Evolutionary conservation across 192 early-diverging fungal genomes (phyloP), one percentile per base, ranked within the genome.

Genomic region (Thamnidium elegans): DNA sequence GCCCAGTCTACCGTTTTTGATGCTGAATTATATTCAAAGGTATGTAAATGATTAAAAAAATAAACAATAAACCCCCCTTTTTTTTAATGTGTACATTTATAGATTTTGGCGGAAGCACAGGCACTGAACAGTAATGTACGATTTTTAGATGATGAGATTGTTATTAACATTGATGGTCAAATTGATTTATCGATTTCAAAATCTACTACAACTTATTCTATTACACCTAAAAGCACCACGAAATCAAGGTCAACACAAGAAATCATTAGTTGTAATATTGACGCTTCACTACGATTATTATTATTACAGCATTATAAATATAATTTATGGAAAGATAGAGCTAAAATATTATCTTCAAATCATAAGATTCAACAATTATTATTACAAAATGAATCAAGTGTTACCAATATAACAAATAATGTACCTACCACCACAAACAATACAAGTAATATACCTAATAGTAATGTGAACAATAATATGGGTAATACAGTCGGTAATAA

Each of bases 1-100:
- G 81, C 78, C 0, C 78, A 80, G 39, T 50, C 62, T 2, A 71
- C 81, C 6, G 70, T 82, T 3, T 80, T 80, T 62, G 81, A 82
- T 52, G 69, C 67, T 10, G 81, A 82, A 21, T 44, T 82, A 1
- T 82, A 73, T 50, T 68, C 75, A 19, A 68, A 76, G 55, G 78
- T 79, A 69, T 45, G 26, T 11, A 47, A 34, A 20, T 8, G 15
- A 66, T 36, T 34, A 31, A 21, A 26, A 19, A 58, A 36, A 7
- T 11, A 21, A 55, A 34, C 13, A n/a, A 21, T 6, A 39, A 6
- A 1, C 36, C 36, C 36, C 36, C 31, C n/a, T 19, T 15, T 39
- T 39, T 13, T 39, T 19, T 53, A 30, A 17, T 20, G 17, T 14
- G 20, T 34, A 34, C 5, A 8, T 30, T 23, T 50, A 43, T 54